These are phyloP conservation scores for Picochlorum sp. DNA, from an alignment of 139 green algal species.

Conservation along the genomic window DNA sequence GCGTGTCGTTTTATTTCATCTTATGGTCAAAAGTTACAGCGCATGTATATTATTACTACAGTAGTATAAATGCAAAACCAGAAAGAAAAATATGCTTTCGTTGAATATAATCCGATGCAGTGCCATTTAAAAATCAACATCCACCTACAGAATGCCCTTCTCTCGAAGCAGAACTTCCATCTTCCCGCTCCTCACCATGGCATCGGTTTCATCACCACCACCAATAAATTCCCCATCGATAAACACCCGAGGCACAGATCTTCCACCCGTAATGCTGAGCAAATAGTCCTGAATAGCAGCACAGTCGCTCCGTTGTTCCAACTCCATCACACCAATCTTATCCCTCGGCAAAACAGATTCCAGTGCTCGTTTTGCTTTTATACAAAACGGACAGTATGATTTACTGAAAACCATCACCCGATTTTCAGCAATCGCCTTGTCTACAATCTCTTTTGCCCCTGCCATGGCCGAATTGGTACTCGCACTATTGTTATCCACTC, in stretches of 20 bases:
- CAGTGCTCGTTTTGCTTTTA: constrained; percentile 29
- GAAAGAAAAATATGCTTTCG: too few relatives aligned
- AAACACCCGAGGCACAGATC: constrained; percentile 30
- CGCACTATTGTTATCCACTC: too few relatives aligned
- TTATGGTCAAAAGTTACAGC: too few relatives aligned
- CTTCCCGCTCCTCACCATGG: constrained; percentile 15
- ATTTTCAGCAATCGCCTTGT: constrained; percentile 2
- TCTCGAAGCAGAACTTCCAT: constrained; percentile 18
- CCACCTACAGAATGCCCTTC: constrained; percentile 5
- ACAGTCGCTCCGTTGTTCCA: constrained; percentile 7
- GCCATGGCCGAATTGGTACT: background rate
- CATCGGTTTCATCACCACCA: constrained; percentile 26
- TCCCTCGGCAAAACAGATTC: constrained; percentile 3
- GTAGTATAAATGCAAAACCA: too few relatives aligned
- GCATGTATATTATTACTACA: too few relatives aligned
- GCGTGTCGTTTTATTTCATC: too few relatives aligned
- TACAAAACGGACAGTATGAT: constrained; percentile 32
- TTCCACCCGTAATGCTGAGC: constrained; percentile 8
- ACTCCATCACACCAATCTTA: constrained; percentile 26
- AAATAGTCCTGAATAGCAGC: constrained; percentile 15
- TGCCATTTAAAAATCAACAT: background rate
- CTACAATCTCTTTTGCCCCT: constrained; percentile 13
- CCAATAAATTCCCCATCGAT: constrained; percentile 29
- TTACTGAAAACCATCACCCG: constrained; percentile 28
- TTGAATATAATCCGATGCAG: background rate